A percentile compares a stretch with the other conserved stretches of the same genome.
These are phyloP conservation scores for Paraurostyla sp. DNA, from an alignment of 73 alveolate genomes.

Conservation along the genomic window DNA sequence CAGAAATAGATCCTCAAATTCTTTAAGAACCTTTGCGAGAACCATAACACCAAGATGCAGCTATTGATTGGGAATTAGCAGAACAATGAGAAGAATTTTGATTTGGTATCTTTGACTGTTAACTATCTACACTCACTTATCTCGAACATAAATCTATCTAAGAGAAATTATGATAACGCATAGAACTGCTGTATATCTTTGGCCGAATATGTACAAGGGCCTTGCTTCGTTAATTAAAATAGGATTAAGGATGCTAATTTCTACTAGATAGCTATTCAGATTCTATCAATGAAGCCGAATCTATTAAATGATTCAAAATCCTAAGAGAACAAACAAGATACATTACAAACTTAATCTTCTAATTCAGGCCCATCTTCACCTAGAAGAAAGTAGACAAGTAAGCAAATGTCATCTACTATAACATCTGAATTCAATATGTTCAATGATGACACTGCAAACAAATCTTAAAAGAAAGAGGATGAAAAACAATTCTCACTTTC, in stretches of 20 bases:
- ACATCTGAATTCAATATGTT: too few relatives aligned
- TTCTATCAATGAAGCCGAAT: constrained; percentile 41
- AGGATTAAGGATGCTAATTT: constrained; percentile 56
- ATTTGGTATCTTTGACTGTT: constrained; percentile 61
- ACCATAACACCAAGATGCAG: constrained; percentile 54
- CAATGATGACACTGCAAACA: too few relatives aligned
- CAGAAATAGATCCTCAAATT: constrained; percentile 47
- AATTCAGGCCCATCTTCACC: too few relatives aligned
- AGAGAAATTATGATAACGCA: constrained; percentile 21
- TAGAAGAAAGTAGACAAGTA: neutral
- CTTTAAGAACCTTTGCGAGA: constrained; percentile 62
- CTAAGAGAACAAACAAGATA: neutral
- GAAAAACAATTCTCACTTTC: neutral
- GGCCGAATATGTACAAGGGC: constrained; percentile 71
- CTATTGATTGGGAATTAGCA: constrained; percentile 11
- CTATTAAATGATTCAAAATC: neutral
- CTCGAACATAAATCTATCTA: constrained; percentile 15
- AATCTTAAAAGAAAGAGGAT: neutral
- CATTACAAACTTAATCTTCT: neutral
- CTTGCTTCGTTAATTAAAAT: constrained; percentile 55
- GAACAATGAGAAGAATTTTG: constrained; percentile 34
- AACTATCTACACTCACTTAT: constrained; percentile 42
- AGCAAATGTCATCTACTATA: neutral
- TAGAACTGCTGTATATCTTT: constrained; percentile 40
- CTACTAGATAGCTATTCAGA: constrained; percentile 37